phyloP scores from a whole-genome alignment of 2,329 filamentous ascomycete species.

The Blastomyces gilchristii region DNA sequence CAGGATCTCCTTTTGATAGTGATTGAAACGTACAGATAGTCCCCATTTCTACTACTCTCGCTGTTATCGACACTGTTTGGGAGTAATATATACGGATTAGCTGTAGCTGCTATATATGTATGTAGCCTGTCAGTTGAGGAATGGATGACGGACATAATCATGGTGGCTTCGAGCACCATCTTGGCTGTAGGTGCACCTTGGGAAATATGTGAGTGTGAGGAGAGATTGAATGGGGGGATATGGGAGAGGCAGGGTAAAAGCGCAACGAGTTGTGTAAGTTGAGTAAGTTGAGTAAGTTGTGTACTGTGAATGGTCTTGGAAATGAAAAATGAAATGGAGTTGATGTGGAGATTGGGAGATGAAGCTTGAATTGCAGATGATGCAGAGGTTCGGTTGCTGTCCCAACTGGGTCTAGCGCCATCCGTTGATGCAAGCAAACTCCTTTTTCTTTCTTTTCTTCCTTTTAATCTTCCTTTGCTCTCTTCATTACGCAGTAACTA shows the following conservation, averaged over 20 bases:
- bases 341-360: not conserved
- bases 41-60: slow-evolving; percentile 95
- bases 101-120: slow-evolving; percentile 1
- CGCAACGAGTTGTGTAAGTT: not conserved
- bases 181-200: slow-evolving; percentile 42
- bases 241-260: not conserved
- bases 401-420: not conserved
- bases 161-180: slow-evolving; percentile 98
- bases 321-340: not conserved
- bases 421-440: too few species aligned
- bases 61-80: slow-evolving; percentile 81
- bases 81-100: slow-evolving; percentile 16
- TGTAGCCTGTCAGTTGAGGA: not conserved
- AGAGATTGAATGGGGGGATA: not conserved
- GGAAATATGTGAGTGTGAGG: not conserved
- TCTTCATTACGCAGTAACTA: too few species aligned
- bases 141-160: slow-evolving; percentile 59
- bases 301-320: not conserved
- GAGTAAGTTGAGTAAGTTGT: too few species aligned
- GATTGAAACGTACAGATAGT: slow-evolving; percentile 52
- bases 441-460: too few species aligned
- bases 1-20: not conserved
- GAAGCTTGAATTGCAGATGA: too few species aligned
- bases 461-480: too few species aligned
- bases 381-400: not conserved